phyloP scores from a whole-genome alignment of 108 stramenopile genomes.

The Ochromonas danica region DNA sequence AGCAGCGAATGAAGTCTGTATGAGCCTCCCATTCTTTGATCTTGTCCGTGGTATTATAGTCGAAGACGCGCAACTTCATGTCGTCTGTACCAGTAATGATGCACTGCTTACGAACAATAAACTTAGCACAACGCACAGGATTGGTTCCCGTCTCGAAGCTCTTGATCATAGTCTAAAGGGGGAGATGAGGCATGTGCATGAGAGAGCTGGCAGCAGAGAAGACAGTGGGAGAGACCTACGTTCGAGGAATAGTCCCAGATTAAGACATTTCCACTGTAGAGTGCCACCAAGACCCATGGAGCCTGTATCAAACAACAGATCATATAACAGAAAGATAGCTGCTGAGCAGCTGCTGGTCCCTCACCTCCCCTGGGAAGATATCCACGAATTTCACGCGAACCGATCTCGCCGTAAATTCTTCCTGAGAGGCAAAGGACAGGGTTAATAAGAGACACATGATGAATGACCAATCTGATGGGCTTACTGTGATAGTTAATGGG shows the following conservation, averaged over 20 bases:
- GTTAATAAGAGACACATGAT: no score
- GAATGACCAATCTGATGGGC: no score
- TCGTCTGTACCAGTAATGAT: slow-evolving; percentile 83
- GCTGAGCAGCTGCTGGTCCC: not conserved
- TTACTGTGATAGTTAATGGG: no score
- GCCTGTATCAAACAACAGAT: slow-evolving; percentile 3
- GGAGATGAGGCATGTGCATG: not conserved
- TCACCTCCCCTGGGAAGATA: slow-evolving; percentile 82
- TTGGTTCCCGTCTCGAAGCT: slow-evolving; percentile 88
- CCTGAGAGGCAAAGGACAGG: not conserved
- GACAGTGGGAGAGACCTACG: slow-evolving; percentile 23
- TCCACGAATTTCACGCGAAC: slow-evolving; percentile 96
- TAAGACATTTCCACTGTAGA: slow-evolving; percentile 94
- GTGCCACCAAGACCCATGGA: slow-evolving; percentile 91
- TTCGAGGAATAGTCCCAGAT: slow-evolving; percentile 86
- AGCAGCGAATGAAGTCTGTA: slow-evolving; percentile 93
- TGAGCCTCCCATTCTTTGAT: slow-evolving; percentile 96
- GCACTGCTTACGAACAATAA: slow-evolving; percentile 93
- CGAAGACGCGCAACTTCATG: slow-evolving; percentile 79
- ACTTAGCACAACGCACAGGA: slow-evolving; percentile 93
- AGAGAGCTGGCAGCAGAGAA: not conserved
- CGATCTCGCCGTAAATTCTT: slow-evolving; percentile 49
- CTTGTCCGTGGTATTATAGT: slow-evolving; percentile 99
- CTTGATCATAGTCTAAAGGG: slow-evolving; percentile 65
- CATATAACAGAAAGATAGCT: not conserved